A percentile compares a stretch with the other conserved stretches of the same genome.
These are phyloP conservation scores for Discostella pseudostelligera DNA, from an alignment of 108 stramenopile species.

Conservation along the genomic window DNA sequence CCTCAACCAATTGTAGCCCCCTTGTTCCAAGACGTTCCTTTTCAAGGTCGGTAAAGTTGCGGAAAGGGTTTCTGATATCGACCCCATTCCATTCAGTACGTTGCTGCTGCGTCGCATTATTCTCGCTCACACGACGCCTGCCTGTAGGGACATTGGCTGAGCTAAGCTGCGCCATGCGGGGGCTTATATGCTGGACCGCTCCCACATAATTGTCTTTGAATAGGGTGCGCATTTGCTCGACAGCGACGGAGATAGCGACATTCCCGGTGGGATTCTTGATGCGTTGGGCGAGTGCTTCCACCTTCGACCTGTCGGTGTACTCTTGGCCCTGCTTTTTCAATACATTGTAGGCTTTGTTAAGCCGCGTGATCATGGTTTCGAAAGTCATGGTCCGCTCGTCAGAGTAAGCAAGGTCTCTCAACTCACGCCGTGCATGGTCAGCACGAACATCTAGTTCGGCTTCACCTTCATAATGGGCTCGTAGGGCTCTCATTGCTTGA, in stretches of 20 bases:
- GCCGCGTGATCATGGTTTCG: slow-evolving; percentile 4
- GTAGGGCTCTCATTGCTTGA: neutral
- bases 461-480: slow-evolving; percentile 4
- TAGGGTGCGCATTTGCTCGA: neutral
- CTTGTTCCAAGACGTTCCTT: neutral
- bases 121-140: too few species aligned
- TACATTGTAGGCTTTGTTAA: neutral
- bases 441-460: too few species aligned
- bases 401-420: neutral
- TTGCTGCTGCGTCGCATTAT: too few species aligned
- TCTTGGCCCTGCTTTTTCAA: neutral
- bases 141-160: too few species aligned
- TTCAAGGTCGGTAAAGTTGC: neutral
- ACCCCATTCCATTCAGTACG: neutral
- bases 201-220: neutral
- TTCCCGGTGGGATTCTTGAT: neutral
- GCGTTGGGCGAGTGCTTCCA: neutral
- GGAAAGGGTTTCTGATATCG: neutral
- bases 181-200: too few species aligned
- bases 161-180: too few species aligned
- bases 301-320: neutral
- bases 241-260: neutral
- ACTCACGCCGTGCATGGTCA: too few species aligned
- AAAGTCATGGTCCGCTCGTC: slow-evolving; percentile 2
- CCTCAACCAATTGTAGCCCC: neutral